Percentiles rank a stretch among this genome's conserved stretches.
Evolutionary conservation across 768 basidiomycete species (phyloP).

Genomic region (Boletus edulis): DNA sequence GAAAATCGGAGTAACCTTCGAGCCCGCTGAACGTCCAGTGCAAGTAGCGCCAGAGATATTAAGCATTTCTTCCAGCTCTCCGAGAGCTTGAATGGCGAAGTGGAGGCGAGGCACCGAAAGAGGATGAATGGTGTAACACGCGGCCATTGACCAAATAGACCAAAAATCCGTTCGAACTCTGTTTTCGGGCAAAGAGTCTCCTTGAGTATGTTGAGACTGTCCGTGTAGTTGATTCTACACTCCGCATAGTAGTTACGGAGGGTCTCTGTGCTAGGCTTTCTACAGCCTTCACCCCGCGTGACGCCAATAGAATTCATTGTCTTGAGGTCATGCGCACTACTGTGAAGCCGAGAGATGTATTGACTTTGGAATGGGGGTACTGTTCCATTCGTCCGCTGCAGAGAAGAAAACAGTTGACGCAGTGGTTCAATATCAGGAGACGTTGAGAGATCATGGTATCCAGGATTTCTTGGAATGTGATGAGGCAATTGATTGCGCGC

Average conservation of each 20-base stretch:
- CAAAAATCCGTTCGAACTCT: background rate
- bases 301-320: background rate
- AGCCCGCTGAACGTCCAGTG: background rate
- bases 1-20: background rate
- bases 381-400: background rate
- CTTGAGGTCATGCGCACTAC: background rate
- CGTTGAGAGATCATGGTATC: background rate
- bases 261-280: background rate
- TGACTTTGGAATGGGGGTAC: background rate
- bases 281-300: too few species aligned
- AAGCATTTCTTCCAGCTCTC: background rate
- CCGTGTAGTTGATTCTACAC: background rate
- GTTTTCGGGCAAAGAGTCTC: background rate
- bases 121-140: background rate
- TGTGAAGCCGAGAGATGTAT: background rate
- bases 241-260: background rate
- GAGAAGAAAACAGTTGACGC: background rate
- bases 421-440: background rate
- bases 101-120: background rate
- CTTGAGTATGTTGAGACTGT: background rate
- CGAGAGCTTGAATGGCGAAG: background rate
- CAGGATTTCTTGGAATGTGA: background rate
- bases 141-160: background rate
- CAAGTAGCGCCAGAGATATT: background rate
- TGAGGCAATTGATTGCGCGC: background rate